phyloP scores from a whole-genome alignment of 1,139 yeast genomes.

The Meyerozyma elateridarum region DNA sequence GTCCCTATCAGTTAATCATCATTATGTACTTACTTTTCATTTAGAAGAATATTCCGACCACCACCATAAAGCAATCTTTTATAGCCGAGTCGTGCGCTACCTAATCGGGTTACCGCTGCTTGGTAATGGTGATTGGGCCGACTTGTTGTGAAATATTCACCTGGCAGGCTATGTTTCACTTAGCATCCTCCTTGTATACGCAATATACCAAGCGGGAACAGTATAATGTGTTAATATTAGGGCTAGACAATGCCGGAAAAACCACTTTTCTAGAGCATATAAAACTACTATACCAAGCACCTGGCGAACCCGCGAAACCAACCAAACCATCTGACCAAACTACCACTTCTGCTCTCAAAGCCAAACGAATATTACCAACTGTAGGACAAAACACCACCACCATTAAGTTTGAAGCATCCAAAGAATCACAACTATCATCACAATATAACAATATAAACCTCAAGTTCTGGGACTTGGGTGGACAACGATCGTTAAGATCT shows the following conservation, averaged over 20 bases:
- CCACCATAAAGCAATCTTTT: constrained; percentile 4
- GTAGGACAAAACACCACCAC: constrained; percentile 48
- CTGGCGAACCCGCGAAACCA: constrained; percentile 18
- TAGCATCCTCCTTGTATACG: constrained; percentile 43
- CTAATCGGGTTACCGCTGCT: background rate
- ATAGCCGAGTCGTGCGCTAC: background rate
- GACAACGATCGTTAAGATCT: constrained; percentile 74
- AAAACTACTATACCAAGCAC: constrained; percentile 34
- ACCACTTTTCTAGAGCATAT: constrained; percentile 65
- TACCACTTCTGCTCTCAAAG: constrained; percentile 20
- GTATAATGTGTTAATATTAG: constrained; percentile 67
- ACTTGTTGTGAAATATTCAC: background rate
- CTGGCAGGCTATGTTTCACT: constrained; percentile 47
- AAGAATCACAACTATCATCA: constrained; percentile 22
- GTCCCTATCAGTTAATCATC: constrained; percentile 7
- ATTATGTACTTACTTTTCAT: constrained; percentile 3
- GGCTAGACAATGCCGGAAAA: constrained; percentile 94
- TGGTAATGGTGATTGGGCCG: background rate
- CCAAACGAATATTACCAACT: constrained; percentile 56
- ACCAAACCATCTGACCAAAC: constrained; percentile 11
- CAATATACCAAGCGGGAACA: constrained; percentile 47
- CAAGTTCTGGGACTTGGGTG: constrained; percentile 96
- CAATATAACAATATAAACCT: constrained; percentile 50
- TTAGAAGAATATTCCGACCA: too few relatives aligned
- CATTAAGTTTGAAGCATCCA: constrained; percentile 30